phyloP scores from a whole-genome alignment of 2,329 filamentous ascomycete species.

The Paraphoma sp. region DNA sequence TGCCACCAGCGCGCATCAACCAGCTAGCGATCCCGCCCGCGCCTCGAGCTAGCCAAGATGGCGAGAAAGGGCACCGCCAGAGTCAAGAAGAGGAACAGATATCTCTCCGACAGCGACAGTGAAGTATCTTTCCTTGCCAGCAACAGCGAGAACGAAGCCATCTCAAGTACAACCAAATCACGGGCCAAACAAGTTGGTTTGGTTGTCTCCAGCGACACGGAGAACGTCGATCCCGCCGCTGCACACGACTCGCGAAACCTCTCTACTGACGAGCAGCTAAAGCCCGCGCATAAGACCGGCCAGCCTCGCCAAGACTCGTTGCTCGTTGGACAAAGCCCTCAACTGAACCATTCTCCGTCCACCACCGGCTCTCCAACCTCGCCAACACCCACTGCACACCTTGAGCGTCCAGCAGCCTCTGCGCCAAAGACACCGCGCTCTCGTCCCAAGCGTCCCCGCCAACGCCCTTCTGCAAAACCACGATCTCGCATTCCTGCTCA shows the following conservation, averaged over 20 bases:
- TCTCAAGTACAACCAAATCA: neutral
- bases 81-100: slow-evolving; percentile 26
- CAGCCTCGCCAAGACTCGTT: slow-evolving; percentile 27
- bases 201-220: slow-evolving; percentile 6
- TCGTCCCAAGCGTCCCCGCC: neutral
- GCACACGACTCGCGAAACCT: slow-evolving; percentile 24
- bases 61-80: slow-evolving; percentile 31
- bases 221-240: slow-evolving; percentile 14
- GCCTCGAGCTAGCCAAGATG: slow-evolving; percentile 19
- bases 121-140: neutral
- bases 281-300: slow-evolving; percentile 8
- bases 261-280: slow-evolving; percentile 17
- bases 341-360: slow-evolving; percentile 8
- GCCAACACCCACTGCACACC: neutral
- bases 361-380: neutral
- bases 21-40: slow-evolving; percentile 24
- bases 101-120: slow-evolving; percentile 10
- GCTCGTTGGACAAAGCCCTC: slow-evolving; percentile 13
- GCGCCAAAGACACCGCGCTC: no score
- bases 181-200: neutral
- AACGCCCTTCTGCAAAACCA: neutral
- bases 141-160: neutral
- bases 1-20: slow-evolving; percentile 27
- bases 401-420: neutral
- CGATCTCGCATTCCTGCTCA: neutral